Evolutionary conservation across 345 rosid genomes (phyloP).

Genomic region (Toxicodendron radicans): DNA sequence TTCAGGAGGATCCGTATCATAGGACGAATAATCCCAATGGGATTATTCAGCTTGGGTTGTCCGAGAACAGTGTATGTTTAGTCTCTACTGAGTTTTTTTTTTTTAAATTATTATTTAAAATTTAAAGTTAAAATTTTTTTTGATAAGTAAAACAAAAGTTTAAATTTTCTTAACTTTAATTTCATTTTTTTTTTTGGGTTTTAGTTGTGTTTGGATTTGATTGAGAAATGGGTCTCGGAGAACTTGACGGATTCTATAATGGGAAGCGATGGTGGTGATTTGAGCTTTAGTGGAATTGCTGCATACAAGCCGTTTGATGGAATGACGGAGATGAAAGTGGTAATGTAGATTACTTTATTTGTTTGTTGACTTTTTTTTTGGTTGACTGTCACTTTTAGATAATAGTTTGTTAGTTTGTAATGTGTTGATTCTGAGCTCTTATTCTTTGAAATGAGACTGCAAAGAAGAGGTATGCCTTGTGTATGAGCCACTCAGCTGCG

Average conservation of each 20-base stretch:
- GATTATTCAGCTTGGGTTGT: conserved; percentile 79
- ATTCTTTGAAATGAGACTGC: background rate
- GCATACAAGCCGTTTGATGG: conserved; percentile 78
- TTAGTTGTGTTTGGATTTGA: conserved; percentile 88
- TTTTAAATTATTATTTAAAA: no score
- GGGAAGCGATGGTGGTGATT: conserved; percentile 40
- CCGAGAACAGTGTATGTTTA: conserved; percentile 72
- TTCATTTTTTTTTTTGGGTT: conserved; percentile 6
- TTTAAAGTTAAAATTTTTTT: background rate
- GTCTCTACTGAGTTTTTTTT: background rate
- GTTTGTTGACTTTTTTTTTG: background rate
- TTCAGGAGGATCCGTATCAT: conserved; percentile 56
- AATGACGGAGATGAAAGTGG: conserved; percentile 75
- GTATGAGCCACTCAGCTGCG: background rate
- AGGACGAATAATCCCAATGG: conserved; percentile 53
- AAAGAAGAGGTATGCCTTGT: background rate
- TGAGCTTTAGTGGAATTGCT: conserved; percentile 64
- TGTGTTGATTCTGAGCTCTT: background rate
- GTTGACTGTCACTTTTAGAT: background rate
- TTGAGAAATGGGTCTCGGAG: conserved; percentile 74
- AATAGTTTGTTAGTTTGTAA: background rate
- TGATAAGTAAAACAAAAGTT: no score
- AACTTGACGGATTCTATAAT: conserved; percentile 46
- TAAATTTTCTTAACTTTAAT: background rate
- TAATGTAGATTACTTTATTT: conserved; percentile 18